Evolutionary conservation across 176 grass and related monocot species (phyloP).

Genomic region (Triticum turgidum): DNA sequence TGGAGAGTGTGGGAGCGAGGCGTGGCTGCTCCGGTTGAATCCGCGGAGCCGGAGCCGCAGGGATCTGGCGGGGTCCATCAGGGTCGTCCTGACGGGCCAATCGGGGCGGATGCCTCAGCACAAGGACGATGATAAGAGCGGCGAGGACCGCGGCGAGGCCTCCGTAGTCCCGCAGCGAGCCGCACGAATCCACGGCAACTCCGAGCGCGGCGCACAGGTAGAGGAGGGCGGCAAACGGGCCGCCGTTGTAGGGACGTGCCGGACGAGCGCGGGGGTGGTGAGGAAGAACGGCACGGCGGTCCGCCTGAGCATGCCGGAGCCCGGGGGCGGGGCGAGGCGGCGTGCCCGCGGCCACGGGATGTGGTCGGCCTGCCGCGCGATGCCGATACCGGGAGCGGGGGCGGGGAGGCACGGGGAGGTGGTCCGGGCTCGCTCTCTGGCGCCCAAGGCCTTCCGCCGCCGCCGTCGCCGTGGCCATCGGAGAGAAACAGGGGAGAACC

Average conservation of each 20-base stretch:
- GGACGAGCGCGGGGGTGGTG: background rate
- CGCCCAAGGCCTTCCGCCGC: background rate
- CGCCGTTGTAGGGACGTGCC: background rate
- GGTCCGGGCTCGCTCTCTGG: background rate
- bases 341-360: background rate
- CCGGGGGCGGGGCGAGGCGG: background rate
- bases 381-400: background rate
- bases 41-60: background rate
- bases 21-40: background rate
- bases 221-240: background rate
- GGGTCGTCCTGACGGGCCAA: background rate
- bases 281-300: background rate
- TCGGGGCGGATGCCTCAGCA: background rate
- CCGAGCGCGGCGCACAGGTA: background rate
- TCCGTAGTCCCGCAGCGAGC: background rate
- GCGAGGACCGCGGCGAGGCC: background rate
- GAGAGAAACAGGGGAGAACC: no score
- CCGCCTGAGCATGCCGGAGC: background rate
- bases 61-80: background rate
- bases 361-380: background rate
- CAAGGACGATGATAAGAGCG: background rate
- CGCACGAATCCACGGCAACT: background rate
- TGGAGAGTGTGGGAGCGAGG: background rate
- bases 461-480: background rate
- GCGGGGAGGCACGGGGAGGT: background rate